Conservation (phyloP, 2,329 filamentous ascomycete genomes). For the Apiospora sp. region DNA sequence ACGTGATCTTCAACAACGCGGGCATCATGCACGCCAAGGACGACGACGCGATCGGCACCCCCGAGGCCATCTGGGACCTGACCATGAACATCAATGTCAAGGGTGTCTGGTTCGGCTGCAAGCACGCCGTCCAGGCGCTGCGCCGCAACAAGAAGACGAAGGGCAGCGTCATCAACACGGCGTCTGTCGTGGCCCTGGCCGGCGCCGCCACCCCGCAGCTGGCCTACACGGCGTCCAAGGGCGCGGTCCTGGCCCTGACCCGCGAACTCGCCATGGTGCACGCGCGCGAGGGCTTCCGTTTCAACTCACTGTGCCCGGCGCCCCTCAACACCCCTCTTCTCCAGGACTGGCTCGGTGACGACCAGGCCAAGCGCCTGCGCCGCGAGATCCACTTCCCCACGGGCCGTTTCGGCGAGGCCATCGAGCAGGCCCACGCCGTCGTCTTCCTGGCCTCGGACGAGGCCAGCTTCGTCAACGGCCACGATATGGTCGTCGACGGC, state of each 20-base stretch:
- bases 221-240: conserved; percentile 94
- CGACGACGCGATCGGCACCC: conserved; percentile 81
- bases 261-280: conserved; percentile 92
- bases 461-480: conserved; percentile 87
- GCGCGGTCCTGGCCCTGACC: conserved; percentile 88
- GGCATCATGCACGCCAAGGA: conserved; percentile 93
- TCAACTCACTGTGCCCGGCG: conserved; percentile 90
- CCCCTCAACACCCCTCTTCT: conserved; percentile 91
- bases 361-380: conserved; percentile 79
- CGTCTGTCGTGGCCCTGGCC: conserved; percentile 86
- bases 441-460: conserved; percentile 89
- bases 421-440: conserved; percentile 91
- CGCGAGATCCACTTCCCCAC: conserved; percentile 90
- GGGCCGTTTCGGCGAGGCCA: conserved; percentile 89
- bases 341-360: conserved; percentile 93
- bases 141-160: conserved; percentile 80
- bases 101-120: conserved; percentile 96
- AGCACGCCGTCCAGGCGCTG: conserved; percentile 86
- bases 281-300: conserved; percentile 85
- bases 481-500: conserved; percentile 94
- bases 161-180: conserved; percentile 90
- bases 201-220: conserved; percentile 88
- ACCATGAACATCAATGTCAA: conserved; percentile 97
- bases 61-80: conserved; percentile 92
- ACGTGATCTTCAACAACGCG: conserved; percentile 97